Evolutionary conservation across 768 basidiomycete genomes (phyloP).

Genomic region (Panaeolus papilionaceus): DNA sequence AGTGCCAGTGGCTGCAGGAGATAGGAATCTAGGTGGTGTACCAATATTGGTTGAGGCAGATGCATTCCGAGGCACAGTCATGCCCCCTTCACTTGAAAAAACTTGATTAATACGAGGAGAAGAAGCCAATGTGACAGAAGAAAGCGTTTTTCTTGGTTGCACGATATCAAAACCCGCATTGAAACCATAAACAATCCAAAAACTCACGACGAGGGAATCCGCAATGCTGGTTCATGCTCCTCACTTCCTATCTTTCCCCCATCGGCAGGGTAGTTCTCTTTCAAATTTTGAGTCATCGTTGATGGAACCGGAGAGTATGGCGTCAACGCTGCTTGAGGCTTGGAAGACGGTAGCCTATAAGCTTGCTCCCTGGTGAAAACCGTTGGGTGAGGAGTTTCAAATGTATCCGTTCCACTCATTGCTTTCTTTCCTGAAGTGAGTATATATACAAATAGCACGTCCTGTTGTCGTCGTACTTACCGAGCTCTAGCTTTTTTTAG

Average conservation of each 20-base stretch:
- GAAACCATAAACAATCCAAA: background rate
- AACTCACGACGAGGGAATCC: background rate
- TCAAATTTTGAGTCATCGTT: conserved; percentile 15
- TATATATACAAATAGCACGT: background rate
- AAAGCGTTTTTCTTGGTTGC: background rate
- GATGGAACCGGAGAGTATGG: conserved; percentile 26
- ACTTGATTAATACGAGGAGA: background rate
- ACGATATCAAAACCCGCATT: background rate
- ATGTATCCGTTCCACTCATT: conserved; percentile 16
- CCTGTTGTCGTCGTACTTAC: background rate
- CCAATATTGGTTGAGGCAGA: background rate
- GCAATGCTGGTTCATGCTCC: background rate
- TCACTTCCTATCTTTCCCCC: background rate
- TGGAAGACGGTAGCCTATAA: conserved; percentile 29
- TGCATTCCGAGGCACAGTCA: background rate
- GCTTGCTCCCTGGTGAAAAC: conserved; percentile 25
- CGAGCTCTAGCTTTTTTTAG: background rate
- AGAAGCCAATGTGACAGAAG: background rate
- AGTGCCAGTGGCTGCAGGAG: background rate
- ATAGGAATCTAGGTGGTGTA: background rate
- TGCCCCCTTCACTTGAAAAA: background rate
- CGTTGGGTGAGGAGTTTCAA: conserved; percentile 32
- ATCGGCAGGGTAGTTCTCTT: conserved; percentile 11
- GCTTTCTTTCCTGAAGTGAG: background rate
- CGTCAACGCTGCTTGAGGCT: conserved; percentile 24